phyloP scores from a whole-genome alignment of 768 basidiomycete species.

The Lentinula edodes region DNA sequence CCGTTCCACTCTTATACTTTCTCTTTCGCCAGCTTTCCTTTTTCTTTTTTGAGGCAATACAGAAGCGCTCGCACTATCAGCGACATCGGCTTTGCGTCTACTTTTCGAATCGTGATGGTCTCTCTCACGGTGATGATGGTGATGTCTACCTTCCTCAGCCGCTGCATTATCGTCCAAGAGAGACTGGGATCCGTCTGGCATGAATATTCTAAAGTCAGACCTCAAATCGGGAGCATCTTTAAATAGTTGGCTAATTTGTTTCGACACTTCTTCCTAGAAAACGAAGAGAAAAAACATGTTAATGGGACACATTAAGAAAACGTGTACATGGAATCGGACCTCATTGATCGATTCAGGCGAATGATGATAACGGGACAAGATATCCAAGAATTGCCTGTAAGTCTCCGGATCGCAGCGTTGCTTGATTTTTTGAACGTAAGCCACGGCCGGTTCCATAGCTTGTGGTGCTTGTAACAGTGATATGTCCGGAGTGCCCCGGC shows the following conservation, averaged over 20 bases:
- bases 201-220: slow-evolving; percentile 69
- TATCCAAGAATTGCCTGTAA: slow-evolving; percentile 74
- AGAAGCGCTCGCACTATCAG: slow-evolving; percentile 24
- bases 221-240: slow-evolving; percentile 72
- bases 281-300: background rate
- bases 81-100: slow-evolving; percentile 40
- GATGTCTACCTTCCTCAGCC: slow-evolving; percentile 11
- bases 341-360: slow-evolving; percentile 58
- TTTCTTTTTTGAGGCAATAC: slow-evolving; percentile 66
- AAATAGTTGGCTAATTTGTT: slow-evolving; percentile 64
- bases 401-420: slow-evolving; percentile 88
- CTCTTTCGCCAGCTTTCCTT: slow-evolving; percentile 50
- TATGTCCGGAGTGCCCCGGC: slow-evolving; percentile 25
- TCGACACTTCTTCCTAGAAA: slow-evolving; percentile 58
- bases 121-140: slow-evolving; percentile 11
- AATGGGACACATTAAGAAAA: slow-evolving; percentile 11
- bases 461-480: slow-evolving; percentile 28
- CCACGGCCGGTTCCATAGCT: slow-evolving; percentile 74
- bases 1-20: slow-evolving; percentile 28
- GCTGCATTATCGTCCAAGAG: slow-evolving; percentile 35
- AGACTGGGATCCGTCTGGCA: slow-evolving; percentile 55
- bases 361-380: slow-evolving; percentile 60
- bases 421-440: slow-evolving; percentile 97
- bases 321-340: slow-evolving; percentile 24
- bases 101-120: slow-evolving; percentile 27